Conservation (phyloP, 108 stramenopile species). For the Conticribra guillardii region DNA sequence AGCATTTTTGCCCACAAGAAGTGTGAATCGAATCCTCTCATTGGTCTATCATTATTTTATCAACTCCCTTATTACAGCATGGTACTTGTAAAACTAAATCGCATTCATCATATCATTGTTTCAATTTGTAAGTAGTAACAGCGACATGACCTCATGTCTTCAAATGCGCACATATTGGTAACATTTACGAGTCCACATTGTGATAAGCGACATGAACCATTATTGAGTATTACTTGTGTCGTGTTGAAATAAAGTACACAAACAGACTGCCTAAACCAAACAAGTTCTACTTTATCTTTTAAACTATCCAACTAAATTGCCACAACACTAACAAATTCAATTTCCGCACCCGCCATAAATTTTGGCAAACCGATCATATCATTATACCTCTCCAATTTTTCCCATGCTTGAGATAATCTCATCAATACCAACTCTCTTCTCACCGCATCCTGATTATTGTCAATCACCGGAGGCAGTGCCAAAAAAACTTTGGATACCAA, state of each 20-base stretch:
- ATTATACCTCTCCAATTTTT: conserved; percentile 41
- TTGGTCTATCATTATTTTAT: no score
- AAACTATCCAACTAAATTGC: not conserved
- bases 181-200: no score
- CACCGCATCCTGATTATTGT: not conserved
- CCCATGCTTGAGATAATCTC: conserved; percentile 20
- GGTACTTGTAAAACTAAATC: no score
- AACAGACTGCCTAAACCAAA: not conserved
- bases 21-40: no score
- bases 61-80: no score
- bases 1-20: no score
- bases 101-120: no score
- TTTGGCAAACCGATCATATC: conserved; percentile 41
- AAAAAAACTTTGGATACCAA: conserved; percentile 16
- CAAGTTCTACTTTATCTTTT: not conserved
- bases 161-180: no score
- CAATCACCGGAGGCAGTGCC: conserved; percentile 7
- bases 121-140: no score
- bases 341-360: conserved; percentile 20
- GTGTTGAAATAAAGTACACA: not conserved
- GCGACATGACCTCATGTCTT: no score
- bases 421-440: conserved; percentile 7
- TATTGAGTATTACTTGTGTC: no score
- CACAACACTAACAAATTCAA: conserved; percentile 23
- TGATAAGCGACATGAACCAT: no score